Base-by-base conservation (phyloP, 2,329 filamentous ascomycete genomes). In the Colletotrichum somersetense region DNA sequence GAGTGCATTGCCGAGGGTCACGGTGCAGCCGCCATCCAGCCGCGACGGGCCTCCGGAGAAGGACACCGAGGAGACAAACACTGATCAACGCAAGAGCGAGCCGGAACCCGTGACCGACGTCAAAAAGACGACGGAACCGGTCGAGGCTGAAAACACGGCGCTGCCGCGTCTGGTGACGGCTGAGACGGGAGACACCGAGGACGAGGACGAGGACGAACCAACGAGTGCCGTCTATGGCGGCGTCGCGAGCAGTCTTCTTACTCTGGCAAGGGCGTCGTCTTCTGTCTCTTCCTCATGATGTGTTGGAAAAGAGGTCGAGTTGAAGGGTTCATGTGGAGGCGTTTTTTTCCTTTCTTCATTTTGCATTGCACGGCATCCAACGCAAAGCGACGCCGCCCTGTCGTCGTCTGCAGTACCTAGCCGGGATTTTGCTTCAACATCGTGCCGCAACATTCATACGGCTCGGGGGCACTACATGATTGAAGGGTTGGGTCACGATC, bases 181-280 rank as follows among this genome's bases (percentile, higher is more conserved):
- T 33, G 55, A 61, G 46, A 50, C 46, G 59, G 74, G 77, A 55
- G 18, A 38, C 8, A 50, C n/a, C 14, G 81, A 83, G 18, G 35
- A 38, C 5, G 77, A 75, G n/a, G 79, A 77, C n/a, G 74, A 46
- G 44, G 44, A 46, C 44, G 44, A 73, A 30, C 74, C 86, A 62
- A 83, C 83, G 62, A 86, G 82, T 77, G 83, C 82, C 23, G 80
- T 85, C 48, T 84, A 84, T 69, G 87, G 84, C 5, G 82, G 84
- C 56, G 88, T 87, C 11, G 87, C 85, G 16, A 86, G 85, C 76
- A 88, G 86, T 10, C 76, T 91, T 75, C 75, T 89, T 73, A 86
- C 85, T 72, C 78, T 90, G 35, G 80, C 82, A 30, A 78, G 80
- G 68, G 76, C 40, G 5, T 66, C 66, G 26, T 63, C 71, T 46